These are phyloP conservation scores for Chalaropsis ovoidea DNA, from an alignment of 2,329 filamentous ascomycete genomes.

Conservation along the genomic window DNA sequence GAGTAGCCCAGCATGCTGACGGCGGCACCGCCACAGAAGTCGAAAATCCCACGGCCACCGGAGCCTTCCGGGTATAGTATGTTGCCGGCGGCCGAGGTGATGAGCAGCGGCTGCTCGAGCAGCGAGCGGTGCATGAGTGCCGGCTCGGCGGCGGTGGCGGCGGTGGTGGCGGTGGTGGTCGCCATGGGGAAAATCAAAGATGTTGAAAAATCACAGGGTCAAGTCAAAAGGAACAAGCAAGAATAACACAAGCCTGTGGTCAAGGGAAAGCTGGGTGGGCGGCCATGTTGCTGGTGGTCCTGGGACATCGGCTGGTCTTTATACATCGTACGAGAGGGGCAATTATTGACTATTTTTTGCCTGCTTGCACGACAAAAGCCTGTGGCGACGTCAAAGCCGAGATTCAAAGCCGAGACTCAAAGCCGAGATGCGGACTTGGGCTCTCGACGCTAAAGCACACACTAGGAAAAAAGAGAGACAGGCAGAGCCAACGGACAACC, in stretches of 20 bases:
- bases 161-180: not conserved
- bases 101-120: slow-evolving; percentile 3
- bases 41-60: slow-evolving; percentile 39
- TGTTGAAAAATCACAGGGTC: not conserved
- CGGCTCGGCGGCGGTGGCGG: not conserved
- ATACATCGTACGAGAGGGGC: slow-evolving; percentile 6
- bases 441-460: no score
- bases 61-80: not conserved
- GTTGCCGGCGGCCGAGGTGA: not conserved
- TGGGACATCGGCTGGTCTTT: not conserved
- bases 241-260: not conserved
- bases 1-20: slow-evolving; percentile 56
- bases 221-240: not conserved
- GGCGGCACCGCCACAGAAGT: slow-evolving; percentile 57
- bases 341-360: not conserved
- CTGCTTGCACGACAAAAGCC: not conserved
- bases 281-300: not conserved
- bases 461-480: no score
- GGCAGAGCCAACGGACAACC: no score
- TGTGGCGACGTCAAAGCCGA: not conserved
- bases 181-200: not conserved
- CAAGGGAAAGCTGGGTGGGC: not conserved
- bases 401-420: slow-evolving; percentile 1
- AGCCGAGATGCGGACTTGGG: not conserved
- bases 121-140: slow-evolving; percentile 17